A percentile compares a stretch with the other conserved stretches of the same genome.
Conservation (phyloP, 2,329 filamentous ascomycete genomes). For the Periconia macrospinosa region DNA sequence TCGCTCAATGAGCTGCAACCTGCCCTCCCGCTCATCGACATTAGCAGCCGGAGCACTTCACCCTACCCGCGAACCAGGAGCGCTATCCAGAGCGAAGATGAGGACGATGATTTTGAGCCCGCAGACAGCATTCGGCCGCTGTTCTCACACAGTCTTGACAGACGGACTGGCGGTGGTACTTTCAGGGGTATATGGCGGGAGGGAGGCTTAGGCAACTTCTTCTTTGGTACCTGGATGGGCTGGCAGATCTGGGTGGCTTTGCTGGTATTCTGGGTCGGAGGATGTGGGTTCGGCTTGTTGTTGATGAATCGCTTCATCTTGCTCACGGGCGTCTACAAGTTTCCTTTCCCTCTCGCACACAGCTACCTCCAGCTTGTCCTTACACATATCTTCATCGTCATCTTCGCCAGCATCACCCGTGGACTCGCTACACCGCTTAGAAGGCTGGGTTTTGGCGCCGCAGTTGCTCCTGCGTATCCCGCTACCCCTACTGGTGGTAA, state of each 20-base stretch:
- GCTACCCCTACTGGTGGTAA: slow-evolving; percentile 34
- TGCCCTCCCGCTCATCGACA: slow-evolving; percentile 49
- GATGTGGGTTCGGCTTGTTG: slow-evolving; percentile 50
- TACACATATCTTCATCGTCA: slow-evolving; percentile 52
- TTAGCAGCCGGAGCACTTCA: slow-evolving; percentile 46
- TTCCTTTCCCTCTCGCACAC: slow-evolving; percentile 56
- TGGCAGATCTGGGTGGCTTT: slow-evolving; percentile 54
- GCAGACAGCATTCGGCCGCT: slow-evolving; percentile 43
- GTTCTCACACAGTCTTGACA: slow-evolving; percentile 35
- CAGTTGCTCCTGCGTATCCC: slow-evolving; percentile 48
- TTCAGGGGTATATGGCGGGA: slow-evolving; percentile 32
- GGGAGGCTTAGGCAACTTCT: slow-evolving; percentile 52
- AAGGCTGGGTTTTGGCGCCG: slow-evolving; percentile 46
- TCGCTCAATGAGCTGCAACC: slow-evolving; percentile 43
- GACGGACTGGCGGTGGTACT: slow-evolving; percentile 16
- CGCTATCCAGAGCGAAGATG: slow-evolving; percentile 50
- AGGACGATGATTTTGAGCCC: slow-evolving; percentile 46
- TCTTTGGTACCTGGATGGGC: slow-evolving; percentile 51
- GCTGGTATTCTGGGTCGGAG: slow-evolving; percentile 52
- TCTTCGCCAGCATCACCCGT: slow-evolving; percentile 52
- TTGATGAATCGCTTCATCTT: slow-evolving; percentile 57
- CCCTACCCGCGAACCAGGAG: slow-evolving; percentile 48
- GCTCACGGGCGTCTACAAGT: slow-evolving; percentile 53
- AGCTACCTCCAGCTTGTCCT: slow-evolving; percentile 55
- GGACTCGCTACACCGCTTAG: slow-evolving; percentile 47